These are phyloP conservation scores for Brassica incana DNA, from an alignment of 345 rosid genomes.

Conservation along the genomic window DNA sequence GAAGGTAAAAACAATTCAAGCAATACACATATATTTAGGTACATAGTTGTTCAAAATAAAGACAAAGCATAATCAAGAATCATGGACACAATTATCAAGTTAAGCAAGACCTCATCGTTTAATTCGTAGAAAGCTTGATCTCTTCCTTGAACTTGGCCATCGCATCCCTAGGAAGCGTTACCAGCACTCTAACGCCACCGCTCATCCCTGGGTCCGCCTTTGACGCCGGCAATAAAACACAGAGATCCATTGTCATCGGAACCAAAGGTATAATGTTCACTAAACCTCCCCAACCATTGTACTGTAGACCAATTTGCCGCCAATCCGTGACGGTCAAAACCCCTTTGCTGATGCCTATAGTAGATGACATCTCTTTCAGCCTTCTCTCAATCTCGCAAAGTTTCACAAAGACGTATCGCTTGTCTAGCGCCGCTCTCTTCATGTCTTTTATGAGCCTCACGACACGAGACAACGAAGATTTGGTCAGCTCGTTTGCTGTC, in stretches of 20 bases:
- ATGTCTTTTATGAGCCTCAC: constrained; percentile 42
- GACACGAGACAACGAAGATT: constrained; percentile 27
- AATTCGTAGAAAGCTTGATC: constrained; percentile 9
- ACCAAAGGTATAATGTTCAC: constrained; percentile 45
- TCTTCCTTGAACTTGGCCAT: constrained; percentile 48
- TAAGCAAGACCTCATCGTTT: neutral
- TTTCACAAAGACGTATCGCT: neutral
- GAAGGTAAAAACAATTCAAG: too few species aligned
- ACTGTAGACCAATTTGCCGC: constrained; percentile 42
- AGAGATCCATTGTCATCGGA: constrained; percentile 33
- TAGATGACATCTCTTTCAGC: neutral
- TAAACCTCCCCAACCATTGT: constrained; percentile 38
- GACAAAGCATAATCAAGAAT: neutral
- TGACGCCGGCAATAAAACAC: constrained; percentile 38
- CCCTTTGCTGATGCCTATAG: neutral
- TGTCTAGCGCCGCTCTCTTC: constrained; percentile 29
- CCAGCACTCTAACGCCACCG: constrained; percentile 44
- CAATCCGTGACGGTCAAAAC: constrained; percentile 43
- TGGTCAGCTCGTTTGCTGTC: constrained; percentile 36
- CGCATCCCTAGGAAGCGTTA: constrained; percentile 44
- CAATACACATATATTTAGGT: too few species aligned
- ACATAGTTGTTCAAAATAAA: neutral
- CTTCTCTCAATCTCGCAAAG: constrained; percentile 23
- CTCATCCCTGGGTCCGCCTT: constrained; percentile 31
- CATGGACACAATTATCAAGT: neutral